These are phyloP conservation scores for Colletotrichum eremochloae DNA, from an alignment of 2,329 filamentous ascomycete species.

Conservation along the genomic window DNA sequence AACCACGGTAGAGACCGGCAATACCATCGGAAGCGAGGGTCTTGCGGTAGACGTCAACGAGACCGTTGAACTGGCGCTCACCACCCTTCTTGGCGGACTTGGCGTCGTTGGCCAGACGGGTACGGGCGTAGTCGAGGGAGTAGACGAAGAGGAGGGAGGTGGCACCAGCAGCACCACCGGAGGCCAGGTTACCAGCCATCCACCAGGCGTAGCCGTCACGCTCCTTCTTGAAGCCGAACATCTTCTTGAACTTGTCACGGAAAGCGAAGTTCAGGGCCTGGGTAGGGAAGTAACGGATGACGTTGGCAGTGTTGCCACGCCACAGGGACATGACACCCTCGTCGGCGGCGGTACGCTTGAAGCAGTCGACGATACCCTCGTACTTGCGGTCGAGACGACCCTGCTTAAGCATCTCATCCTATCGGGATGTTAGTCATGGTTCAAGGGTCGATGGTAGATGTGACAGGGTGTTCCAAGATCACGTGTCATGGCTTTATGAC, in stretches of 20 bases:
- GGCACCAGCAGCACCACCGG: constrained; percentile 99
- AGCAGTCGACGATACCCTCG: constrained; percentile 94
- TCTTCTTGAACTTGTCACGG: constrained; percentile 99
- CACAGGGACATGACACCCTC: constrained; percentile 97
- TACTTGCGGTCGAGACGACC: constrained; percentile 99
- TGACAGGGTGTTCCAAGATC: constrained; percentile 15
- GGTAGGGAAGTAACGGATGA: constrained; percentile 99
- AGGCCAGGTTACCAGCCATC: constrained; percentile 99
- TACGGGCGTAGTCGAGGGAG: constrained; percentile 99
- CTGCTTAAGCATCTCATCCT: constrained; percentile 99
- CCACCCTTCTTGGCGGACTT: constrained; percentile 98
- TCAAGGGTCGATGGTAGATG: no score
- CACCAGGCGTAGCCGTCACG: constrained; percentile 98
- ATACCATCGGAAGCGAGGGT: constrained; percentile 98
- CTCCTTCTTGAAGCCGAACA: constrained; percentile 99
- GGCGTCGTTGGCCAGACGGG: constrained; percentile 99
- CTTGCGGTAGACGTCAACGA: constrained; percentile 99
- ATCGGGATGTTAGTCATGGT: constrained; percentile 50
- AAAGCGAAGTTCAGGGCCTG: constrained; percentile 99
- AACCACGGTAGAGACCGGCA: constrained; percentile 99
- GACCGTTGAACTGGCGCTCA: constrained; percentile 99
- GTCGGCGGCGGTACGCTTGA: constrained; percentile 87
- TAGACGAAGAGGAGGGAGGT: constrained; percentile 99
- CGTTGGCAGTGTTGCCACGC: constrained; percentile 99
- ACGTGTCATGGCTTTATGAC: constrained; percentile 25